Evolutionary conservation across 306 rosid species (phyloP).

Genomic region (Ormosia semicastrata): DNA sequence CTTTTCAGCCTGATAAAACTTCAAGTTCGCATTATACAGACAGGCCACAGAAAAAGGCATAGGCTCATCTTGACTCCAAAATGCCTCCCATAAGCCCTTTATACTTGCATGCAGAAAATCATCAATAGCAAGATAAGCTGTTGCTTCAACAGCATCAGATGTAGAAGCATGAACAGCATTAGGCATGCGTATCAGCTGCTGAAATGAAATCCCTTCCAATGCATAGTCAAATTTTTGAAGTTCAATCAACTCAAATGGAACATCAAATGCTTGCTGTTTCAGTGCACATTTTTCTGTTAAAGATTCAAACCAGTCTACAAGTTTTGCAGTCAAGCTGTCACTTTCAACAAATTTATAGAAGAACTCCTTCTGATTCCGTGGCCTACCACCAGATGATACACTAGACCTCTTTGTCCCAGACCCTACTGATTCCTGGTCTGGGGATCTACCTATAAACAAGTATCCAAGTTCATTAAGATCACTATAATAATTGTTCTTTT

Average conservation of each 20-base stretch:
- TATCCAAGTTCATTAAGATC: conserved; percentile 23
- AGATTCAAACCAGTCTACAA: conserved; percentile 81
- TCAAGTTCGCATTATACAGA: conserved; percentile 66
- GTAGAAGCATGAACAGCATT: conserved; percentile 79
- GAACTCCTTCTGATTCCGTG: conserved; percentile 76
- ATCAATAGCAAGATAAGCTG: conserved; percentile 86
- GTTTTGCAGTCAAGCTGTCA: conserved; percentile 55
- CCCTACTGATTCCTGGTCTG: conserved; percentile 86
- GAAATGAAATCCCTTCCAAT: conserved; percentile 93
- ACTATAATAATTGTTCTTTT: background rate
- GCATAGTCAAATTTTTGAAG: conserved; percentile 98
- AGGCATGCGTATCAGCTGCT: conserved; percentile 95
- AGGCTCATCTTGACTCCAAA: conserved; percentile 91
- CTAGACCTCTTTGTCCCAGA: conserved; percentile 91
- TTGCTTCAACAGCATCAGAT: conserved; percentile 84
- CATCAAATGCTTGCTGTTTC: conserved; percentile 64
- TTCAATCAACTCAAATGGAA: conserved; percentile 92
- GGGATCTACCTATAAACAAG: conserved; percentile 70
- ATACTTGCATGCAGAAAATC: conserved; percentile 93
- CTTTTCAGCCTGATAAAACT: conserved; percentile 88
- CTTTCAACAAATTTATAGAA: conserved; percentile 72
- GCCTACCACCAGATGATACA: conserved; percentile 75
- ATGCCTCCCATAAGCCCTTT: conserved; percentile 95
- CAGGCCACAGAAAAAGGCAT: conserved; percentile 91
- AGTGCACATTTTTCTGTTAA: conserved; percentile 40